phyloP scores from a whole-genome alignment of 192 early-diverging fungal genomes.

The Coemansia sp. region DNA sequence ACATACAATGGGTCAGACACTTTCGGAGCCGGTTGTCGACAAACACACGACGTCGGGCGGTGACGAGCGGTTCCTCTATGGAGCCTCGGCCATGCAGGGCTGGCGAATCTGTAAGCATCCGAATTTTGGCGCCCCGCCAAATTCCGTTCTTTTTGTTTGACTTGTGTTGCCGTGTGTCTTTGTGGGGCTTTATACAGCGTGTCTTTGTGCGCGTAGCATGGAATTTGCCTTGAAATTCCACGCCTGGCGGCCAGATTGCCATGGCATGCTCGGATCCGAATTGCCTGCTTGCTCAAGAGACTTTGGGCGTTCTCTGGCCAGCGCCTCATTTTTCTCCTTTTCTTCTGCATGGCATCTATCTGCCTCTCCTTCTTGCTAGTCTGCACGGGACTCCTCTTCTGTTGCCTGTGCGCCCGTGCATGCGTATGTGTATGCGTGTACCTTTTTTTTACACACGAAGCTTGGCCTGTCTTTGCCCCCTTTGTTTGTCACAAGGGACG shows the following conservation, averaged over 20 bases:
- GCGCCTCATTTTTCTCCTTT: background rate
- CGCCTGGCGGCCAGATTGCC: background rate
- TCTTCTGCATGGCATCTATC: constrained; percentile 30
- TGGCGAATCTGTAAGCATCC: constrained; percentile 73
- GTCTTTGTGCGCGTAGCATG: background rate
- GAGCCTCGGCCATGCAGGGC: constrained; percentile 94
- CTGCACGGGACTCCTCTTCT: background rate
- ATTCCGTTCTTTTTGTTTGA: background rate
- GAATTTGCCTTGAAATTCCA: background rate
- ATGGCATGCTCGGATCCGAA: background rate
- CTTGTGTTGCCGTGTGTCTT: background rate
- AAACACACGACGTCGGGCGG: constrained; percentile 76
- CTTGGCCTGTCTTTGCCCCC: background rate
- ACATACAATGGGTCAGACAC: constrained; percentile 88
- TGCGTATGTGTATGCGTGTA: background rate
- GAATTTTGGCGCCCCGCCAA: background rate
- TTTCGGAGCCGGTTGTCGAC: constrained; percentile 88
- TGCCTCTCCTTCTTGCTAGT: background rate
- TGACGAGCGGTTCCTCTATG: constrained; percentile 79
- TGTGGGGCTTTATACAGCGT: background rate
- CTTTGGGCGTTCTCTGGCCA: background rate
- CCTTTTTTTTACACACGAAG: background rate
- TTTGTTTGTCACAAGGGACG: background rate
- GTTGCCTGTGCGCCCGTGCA: constrained; percentile 3
- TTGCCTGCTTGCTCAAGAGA: no score